Conservation (phyloP, 2,329 filamentous ascomycete genomes). For the Arachnomyces sp. region DNA sequence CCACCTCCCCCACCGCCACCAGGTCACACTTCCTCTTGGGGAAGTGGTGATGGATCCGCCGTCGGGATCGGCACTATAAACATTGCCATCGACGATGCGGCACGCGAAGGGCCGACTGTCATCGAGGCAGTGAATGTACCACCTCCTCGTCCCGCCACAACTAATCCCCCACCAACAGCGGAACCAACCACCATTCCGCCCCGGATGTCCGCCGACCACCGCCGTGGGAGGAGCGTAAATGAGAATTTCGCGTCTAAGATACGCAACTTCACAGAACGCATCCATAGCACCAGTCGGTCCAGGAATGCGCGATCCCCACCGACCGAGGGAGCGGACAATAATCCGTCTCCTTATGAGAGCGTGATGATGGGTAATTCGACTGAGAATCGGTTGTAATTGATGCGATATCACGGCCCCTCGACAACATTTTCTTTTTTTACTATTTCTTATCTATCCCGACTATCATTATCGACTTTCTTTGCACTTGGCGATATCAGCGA, state of each 20-base stretch:
- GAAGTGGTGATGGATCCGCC: conserved; percentile 21
- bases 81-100: conserved; percentile 31
- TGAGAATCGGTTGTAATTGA: conserved; percentile 10
- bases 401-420: background rate
- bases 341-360: conserved; percentile 24
- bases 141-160: conserved; percentile 28
- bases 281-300: conserved; percentile 50
- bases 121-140: conserved; percentile 4
- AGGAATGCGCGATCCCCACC: conserved; percentile 41
- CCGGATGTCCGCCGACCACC: conserved; percentile 34
- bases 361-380: conserved; percentile 13
- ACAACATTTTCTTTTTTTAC: too few species aligned
- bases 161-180: conserved; percentile 22
- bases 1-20: conserved; percentile 21
- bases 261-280: conserved; percentile 49
- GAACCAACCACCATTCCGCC: conserved; percentile 16
- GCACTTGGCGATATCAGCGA: too few species aligned
- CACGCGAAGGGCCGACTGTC: background rate
- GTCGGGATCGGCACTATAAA: conserved; percentile 33
- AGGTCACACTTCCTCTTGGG: conserved; percentile 7
- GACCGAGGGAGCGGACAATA: conserved; percentile 12
- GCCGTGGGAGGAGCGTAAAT: conserved; percentile 48
- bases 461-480: too few species aligned
- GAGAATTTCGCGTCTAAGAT: conserved; percentile 49
- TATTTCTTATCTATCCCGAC: too few species aligned